Conservation (phyloP, 2,329 filamentous ascomycete species). For the Chalaropsis ovoidea region DNA sequence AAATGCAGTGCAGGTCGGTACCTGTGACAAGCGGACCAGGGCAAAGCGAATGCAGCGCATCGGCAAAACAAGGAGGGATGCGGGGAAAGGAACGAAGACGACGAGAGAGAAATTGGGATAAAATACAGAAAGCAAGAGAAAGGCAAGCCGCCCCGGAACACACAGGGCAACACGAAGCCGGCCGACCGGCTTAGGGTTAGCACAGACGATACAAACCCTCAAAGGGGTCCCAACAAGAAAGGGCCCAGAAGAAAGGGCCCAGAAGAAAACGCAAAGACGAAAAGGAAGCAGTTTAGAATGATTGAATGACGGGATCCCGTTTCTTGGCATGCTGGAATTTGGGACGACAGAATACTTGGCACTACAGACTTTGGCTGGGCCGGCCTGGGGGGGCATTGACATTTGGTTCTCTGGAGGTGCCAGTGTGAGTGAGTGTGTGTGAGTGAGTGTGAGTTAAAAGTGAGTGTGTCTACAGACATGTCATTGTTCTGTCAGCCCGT, state of each 20-base stretch:
- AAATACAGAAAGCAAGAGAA: neutral
- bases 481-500: too few relatives aligned
- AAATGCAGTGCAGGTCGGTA: neutral
- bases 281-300: slow-evolving; percentile 10
- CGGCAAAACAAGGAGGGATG: neutral
- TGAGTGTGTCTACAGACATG: too few relatives aligned
- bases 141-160: too few relatives aligned
- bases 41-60: neutral
- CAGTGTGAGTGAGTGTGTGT: neutral
- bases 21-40: neutral
- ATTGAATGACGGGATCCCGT: slow-evolving; percentile 5
- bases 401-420: neutral
- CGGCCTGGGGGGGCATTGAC: neutral
- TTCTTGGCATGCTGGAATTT: slow-evolving; percentile 11
- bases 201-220: neutral
- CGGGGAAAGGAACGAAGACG: neutral
- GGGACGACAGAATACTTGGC: slow-evolving; percentile 15
- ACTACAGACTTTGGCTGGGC: too few relatives aligned
- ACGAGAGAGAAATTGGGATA: neutral
- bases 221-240: too few relatives aligned
- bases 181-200: neutral
- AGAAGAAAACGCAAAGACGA: neutral
- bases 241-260: neutral
- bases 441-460: too few relatives aligned
- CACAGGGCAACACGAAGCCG: too few relatives aligned